These are phyloP conservation scores for Tulasnella sp. DNA, from an alignment of 768 basidiomycete species.

Conservation along the genomic window DNA sequence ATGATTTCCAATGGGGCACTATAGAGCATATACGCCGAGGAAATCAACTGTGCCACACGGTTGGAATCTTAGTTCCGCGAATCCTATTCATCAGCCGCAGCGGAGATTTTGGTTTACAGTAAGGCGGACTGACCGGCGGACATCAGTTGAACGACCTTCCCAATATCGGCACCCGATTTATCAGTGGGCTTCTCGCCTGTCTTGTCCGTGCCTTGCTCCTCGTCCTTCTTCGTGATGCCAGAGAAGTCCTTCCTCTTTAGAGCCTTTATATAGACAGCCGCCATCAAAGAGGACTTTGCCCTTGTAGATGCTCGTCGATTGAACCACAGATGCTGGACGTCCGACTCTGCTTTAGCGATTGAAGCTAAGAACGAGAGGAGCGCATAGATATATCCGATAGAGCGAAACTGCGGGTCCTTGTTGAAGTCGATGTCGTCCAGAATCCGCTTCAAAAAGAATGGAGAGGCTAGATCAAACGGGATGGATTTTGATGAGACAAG, in stretches of 20 bases:
- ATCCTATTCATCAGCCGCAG: not conserved
- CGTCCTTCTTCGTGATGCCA: constrained; percentile 48
- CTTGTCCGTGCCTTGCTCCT: constrained; percentile 27
- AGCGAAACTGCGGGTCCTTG: constrained; percentile 32
- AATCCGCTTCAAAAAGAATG: constrained; percentile 72
- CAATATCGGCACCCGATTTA: constrained; percentile 33
- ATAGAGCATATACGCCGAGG: constrained; percentile 56
- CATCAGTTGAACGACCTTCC: constrained; percentile 88
- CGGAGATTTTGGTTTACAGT: too few relatives aligned
- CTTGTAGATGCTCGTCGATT: constrained; percentile 63
- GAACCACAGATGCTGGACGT: constrained; percentile 43
- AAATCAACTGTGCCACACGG: constrained; percentile 42
- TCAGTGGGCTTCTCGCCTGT: constrained; percentile 7
- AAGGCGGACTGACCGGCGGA: constrained; percentile 32
- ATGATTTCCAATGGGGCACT: constrained; percentile 63
- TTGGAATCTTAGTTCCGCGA: not conserved
- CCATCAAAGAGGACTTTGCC: constrained; percentile 71
- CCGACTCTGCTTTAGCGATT: constrained; percentile 39
- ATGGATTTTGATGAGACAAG: too few relatives aligned
- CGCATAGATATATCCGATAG: constrained; percentile 68
- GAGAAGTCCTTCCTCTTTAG: constrained; percentile 76
- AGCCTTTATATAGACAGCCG: constrained; percentile 78
- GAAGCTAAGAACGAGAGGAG: constrained; percentile 59
- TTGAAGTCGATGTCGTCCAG: constrained; percentile 19
- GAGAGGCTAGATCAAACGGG: constrained; percentile 24